A percentile compares a stretch with the other conserved stretches of the same genome.
Conservation (phyloP, 257 asterid genomes). For the Primulina eburnea region DNA sequence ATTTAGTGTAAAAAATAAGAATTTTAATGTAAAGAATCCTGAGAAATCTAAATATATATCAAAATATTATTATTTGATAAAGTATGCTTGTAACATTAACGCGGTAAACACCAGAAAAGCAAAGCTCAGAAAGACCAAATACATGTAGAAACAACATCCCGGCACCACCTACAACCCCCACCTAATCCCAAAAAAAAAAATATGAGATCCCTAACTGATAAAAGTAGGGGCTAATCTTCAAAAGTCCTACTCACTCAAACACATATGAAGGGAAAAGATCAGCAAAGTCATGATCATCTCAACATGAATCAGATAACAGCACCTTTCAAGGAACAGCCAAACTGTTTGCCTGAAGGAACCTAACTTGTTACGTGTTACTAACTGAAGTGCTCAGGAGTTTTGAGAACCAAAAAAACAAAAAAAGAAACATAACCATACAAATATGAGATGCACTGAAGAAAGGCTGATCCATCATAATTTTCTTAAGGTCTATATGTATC, state of each 20-base stretch:
- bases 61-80: too few relatives aligned
- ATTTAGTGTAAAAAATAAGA: too few relatives aligned
- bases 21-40: not conserved
- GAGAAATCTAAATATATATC: not conserved
- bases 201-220: not conserved
- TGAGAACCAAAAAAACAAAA: not conserved
- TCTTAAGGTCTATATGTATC: conserved; percentile 8
- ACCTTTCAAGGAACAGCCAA: conserved; percentile 10
- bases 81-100: not conserved
- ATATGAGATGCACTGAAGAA: not conserved
- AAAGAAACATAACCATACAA: not conserved
- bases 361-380: not conserved
- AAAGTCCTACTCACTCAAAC: not conserved
- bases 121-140: not conserved
- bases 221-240: not conserved
- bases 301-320: not conserved
- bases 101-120: not conserved
- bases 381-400: not conserved
- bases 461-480: conserved; percentile 14
- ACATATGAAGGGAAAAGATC: not conserved
- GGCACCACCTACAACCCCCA: not conserved
- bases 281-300: not conserved
- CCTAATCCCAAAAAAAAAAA: not conserved
- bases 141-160: not conserved
- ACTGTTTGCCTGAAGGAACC: not conserved